Evolutionary conservation across 1,284 basidiomycete species (phyloP).

Genomic region (Singerocomus inundabilis): DNA sequence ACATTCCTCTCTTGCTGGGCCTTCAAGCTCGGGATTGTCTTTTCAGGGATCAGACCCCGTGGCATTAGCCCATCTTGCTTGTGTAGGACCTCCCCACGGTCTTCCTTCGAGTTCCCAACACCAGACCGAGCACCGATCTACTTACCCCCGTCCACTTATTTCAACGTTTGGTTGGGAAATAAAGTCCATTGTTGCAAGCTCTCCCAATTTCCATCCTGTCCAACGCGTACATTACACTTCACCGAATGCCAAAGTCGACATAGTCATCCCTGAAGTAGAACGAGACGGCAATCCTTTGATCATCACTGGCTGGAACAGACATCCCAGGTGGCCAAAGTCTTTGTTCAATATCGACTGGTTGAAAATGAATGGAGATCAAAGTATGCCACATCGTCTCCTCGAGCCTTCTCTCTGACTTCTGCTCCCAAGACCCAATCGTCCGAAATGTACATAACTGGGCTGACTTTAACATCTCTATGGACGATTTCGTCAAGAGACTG

Average conservation of each 20-base stretch:
- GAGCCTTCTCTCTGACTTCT: conserved; percentile 2
- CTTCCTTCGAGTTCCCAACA: background rate
- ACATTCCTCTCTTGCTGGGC: background rate
- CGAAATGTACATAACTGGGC: conserved; percentile 52
- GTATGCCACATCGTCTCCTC: conserved; percentile 26
- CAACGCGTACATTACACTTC: conserved; percentile 40
- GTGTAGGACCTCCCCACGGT: background rate
- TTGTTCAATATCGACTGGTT: conserved; percentile 59
- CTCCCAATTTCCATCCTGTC: conserved; percentile 28
- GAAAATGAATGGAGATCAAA: conserved; percentile 33
- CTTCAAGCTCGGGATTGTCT: background rate
- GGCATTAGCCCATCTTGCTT: background rate
- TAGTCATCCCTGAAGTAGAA: conserved; percentile 47
- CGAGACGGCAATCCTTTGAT: conserved; percentile 55
- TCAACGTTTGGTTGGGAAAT: conserved; percentile 56
- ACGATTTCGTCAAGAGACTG: conserved; percentile 45
- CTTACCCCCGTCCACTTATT: conserved; percentile 26
- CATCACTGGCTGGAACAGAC: conserved; percentile 55
- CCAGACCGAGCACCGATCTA: background rate
- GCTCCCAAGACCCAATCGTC: conserved; percentile 45
- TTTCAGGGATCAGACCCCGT: conserved; percentile 1
- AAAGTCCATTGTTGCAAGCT: conserved; percentile 37
- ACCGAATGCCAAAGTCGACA: conserved; percentile 29
- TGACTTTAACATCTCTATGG: conserved; percentile 45
- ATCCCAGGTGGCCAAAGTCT: conserved; percentile 49